Percentiles rank a stretch among this genome's conserved stretches.
These are phyloP conservation scores for Hymenotorrendiella dingleyae DNA, from an alignment of 2,329 filamentous ascomycete species.

Conservation along the genomic window DNA sequence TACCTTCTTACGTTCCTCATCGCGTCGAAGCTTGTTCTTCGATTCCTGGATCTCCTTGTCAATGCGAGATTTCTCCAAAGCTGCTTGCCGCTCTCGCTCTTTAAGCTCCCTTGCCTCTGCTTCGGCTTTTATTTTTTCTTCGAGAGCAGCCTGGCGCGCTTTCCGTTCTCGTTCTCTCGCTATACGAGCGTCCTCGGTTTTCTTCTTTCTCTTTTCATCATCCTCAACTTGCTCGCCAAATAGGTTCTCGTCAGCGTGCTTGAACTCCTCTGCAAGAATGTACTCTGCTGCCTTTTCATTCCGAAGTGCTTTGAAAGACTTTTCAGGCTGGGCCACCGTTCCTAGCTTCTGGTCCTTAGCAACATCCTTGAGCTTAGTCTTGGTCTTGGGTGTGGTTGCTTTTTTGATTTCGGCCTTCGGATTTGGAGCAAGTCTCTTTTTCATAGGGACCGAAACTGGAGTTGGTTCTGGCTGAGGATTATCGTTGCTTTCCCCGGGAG, in stretches of 20 bases:
- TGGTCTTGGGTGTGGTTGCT: conserved; percentile 44
- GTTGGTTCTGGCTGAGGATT: conserved; percentile 12
- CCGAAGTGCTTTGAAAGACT: no score
- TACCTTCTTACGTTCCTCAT: background rate
- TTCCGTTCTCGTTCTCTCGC: conserved; percentile 4
- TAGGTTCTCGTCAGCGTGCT: conserved; percentile 12
- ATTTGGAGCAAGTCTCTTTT: conserved; percentile 47
- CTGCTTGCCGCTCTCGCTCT: conserved; percentile 3
- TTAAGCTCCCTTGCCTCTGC: background rate
- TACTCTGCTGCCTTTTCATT: conserved; percentile 15
- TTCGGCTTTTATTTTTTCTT: background rate
- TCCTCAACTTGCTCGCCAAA: conserved; percentile 21
- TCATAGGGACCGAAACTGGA: conserved; percentile 38
- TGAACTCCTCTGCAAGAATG: conserved; percentile 14
- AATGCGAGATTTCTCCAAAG: background rate
- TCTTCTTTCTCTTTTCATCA: conserved; percentile 6
- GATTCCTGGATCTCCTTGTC: background rate
- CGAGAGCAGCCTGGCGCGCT: background rate
- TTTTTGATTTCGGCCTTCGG: conserved; percentile 64
- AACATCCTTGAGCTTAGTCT: background rate
- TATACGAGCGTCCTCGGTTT: conserved; percentile 2
- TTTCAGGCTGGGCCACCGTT: no score
- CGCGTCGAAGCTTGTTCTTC: background rate
- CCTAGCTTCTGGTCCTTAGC: conserved; percentile 1
- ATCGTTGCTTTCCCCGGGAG: background rate